Evolutionary conservation across 2,329 filamentous ascomycete species (phyloP).

Genomic region (Arthrinium puccinioides): DNA sequence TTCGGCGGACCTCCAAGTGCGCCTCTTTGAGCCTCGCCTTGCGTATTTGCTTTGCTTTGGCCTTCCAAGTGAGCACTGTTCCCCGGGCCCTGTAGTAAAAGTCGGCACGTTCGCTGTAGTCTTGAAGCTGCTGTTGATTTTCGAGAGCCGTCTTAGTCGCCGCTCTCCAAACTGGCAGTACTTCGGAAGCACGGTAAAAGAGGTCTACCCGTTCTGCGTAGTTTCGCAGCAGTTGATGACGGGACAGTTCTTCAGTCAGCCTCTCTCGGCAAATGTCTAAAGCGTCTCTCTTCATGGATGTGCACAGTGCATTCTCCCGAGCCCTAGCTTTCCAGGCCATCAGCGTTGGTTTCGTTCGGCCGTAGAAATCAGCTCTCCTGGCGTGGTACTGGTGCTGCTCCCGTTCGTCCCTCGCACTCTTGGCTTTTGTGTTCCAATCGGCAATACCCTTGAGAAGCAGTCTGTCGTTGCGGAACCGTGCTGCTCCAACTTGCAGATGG

Average conservation of each 20-base stretch:
- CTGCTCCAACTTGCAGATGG: slow-evolving; percentile 3
- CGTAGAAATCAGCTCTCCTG: slow-evolving; percentile 6
- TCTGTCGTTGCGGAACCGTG: slow-evolving; percentile 1
- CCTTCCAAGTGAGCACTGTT: slow-evolving; percentile 16
- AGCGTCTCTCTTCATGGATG: slow-evolving; percentile 6
- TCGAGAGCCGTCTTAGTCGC: slow-evolving; percentile 11
- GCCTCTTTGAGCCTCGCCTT: slow-evolving; percentile 22
- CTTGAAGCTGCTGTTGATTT: slow-evolving; percentile 13
- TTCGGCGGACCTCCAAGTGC: slow-evolving; percentile 22
- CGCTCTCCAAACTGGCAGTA: slow-evolving; percentile 18
- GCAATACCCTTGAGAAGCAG: slow-evolving; percentile 1
- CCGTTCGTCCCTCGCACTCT: background rate
- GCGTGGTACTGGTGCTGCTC: slow-evolving; percentile 4
- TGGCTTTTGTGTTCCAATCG: slow-evolving; percentile 6
- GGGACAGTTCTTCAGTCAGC: slow-evolving; percentile 9
- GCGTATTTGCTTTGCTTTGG: slow-evolving; percentile 18
- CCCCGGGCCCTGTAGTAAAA: slow-evolving; percentile 20
- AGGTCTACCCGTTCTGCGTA: slow-evolving; percentile 21
- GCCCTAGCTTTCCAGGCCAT: slow-evolving; percentile 9
- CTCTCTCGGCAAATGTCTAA: slow-evolving; percentile 4
- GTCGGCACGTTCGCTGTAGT: slow-evolving; percentile 18
- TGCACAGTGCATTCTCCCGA: slow-evolving; percentile 3
- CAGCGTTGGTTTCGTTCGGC: slow-evolving; percentile 5
- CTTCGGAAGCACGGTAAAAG: slow-evolving; percentile 16
- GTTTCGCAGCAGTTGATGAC: slow-evolving; percentile 13